These are phyloP conservation scores for Cotoneaster glaucophyllus DNA, from an alignment of 306 rosid genomes.

Conservation along the genomic window DNA sequence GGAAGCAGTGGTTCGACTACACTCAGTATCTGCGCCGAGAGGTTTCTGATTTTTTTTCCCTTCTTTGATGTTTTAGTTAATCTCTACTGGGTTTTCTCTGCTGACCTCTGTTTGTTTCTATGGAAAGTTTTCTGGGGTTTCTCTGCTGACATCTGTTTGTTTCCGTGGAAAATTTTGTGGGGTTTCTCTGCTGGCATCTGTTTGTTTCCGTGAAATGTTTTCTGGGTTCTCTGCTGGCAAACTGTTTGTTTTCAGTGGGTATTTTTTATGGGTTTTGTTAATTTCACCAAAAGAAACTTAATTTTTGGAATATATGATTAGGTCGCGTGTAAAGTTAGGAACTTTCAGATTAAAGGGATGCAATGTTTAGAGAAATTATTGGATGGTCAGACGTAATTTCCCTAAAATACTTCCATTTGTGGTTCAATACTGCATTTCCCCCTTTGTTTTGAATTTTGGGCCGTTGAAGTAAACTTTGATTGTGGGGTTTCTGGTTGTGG, in stretches of 20 bases:
- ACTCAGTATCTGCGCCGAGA: constrained; percentile 37
- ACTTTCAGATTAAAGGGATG: background rate
- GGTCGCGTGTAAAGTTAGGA: no score
- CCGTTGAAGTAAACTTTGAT: background rate
- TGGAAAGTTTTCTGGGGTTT: background rate
- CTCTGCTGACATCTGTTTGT: background rate
- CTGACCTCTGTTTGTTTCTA: background rate
- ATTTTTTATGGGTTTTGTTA: background rate
- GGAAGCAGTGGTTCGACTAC: constrained; percentile 37
- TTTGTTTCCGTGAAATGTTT: background rate
- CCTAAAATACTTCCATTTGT: background rate
- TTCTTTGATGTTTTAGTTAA: background rate
- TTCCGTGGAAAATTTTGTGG: background rate
- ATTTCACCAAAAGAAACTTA: background rate
- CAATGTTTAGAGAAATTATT: background rate
- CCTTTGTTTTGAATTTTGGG: background rate
- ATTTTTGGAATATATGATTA: no score
- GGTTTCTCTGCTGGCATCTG: background rate
- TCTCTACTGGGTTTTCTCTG: background rate
- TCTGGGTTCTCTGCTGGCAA: background rate
- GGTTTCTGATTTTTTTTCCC: constrained; percentile 24
- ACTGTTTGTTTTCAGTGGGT: background rate
- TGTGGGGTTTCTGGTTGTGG: background rate
- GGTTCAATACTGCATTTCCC: background rate
- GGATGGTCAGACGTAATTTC: background rate